Conservation (phyloP, 2,329 filamentous ascomycete species). For the Tolypocladium ovalisporum region DNA sequence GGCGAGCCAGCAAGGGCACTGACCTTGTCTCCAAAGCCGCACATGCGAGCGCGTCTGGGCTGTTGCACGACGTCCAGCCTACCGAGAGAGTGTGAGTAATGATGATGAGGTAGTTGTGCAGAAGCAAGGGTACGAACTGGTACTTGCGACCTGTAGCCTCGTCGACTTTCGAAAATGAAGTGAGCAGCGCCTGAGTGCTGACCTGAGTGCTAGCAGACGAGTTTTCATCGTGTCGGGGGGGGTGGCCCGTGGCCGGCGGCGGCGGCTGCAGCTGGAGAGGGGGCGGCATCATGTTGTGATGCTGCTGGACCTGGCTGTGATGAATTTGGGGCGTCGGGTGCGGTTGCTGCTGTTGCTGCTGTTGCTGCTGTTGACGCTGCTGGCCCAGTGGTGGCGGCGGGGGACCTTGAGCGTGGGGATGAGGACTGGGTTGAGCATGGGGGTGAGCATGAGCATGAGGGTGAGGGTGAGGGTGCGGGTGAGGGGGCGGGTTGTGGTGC, state of each 20-base stretch:
- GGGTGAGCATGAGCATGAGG: conserved; percentile 9
- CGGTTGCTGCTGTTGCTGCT: not conserved
- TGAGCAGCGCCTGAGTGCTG: conserved; percentile 11
- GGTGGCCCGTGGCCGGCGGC: conserved; percentile 1
- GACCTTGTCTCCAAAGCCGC: conserved; percentile 97
- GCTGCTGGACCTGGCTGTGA: conserved; percentile 4
- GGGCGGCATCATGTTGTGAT: conserved; percentile 4
- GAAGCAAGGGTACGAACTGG: conserved; percentile 12
- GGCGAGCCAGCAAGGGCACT: conserved; percentile 1
- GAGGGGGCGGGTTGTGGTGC: conserved; percentile 3
- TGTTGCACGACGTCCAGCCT: conserved; percentile 80
- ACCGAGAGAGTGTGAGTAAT: not conserved
- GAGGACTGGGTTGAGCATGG: conserved; percentile 3
- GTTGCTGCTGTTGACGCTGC: conserved; percentile 1
- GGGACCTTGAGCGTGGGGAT: conserved; percentile 5
- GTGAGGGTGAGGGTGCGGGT: conserved; percentile 11
- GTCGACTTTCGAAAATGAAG: conserved; percentile 22
- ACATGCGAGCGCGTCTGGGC: conserved; percentile 90
- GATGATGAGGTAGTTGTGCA: conserved; percentile 6
- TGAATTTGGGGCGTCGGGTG: not conserved
- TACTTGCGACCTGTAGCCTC: conserved; percentile 22
- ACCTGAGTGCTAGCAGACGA: conserved; percentile 8
- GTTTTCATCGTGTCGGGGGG: conserved; percentile 12
- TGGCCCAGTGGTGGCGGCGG: not conserved
- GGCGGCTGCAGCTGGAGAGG: conserved; percentile 7